Base-by-base conservation (phyloP, 2,329 filamentous ascomycete species). In the Colletotrichum sp. region DNA sequence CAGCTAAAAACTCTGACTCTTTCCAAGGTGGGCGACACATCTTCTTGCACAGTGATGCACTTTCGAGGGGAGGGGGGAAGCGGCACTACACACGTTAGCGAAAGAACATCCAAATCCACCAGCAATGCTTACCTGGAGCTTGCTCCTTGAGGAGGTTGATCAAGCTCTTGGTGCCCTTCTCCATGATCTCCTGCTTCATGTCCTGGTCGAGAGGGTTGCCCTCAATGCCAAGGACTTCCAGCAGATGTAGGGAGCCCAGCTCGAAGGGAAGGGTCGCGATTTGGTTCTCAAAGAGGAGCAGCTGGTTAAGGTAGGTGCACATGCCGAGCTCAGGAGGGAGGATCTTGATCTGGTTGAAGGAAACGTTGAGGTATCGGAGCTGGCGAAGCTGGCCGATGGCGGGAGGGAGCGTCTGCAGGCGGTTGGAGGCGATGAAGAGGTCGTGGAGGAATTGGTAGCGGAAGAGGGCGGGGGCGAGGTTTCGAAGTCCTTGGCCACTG, bases 261-360 rank as follows among this genome's bases (percentile, higher is more conserved):
- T 99, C 96, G 81, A 90, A 94, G 1, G 97, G 97, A 30, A 99
- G 89, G 27, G 92, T 93, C 77, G 92, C 92, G 71, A 99, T 93
- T 77, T 95, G 91, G 84, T 99, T 99, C 87, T 98, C 96, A 84
- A 98, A 98, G 4, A 98, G 89, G 32, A 96, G 88, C 7, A 99
- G 89, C 79, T 95, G 93, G 85, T 95, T 96, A 71, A 99, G 88
- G 80, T 96, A 97, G 32, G 96, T 97, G 81, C 98, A 95, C 96
- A 99, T 99, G 82, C 97, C 97, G 77, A 99, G 92, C 87, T 99
- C 96, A 27, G 95, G 91, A 2, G 97, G 97, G 6, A 99, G 88
- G 78, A 94, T 92, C 11, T 90, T 90, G 76, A 99, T 89, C 77
- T 96, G 92, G 84, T 99, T 99, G 86, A 94, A 93, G 0, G 97